Conservation (phyloP, 1,284 basidiomycete species). For the Cutaneotrichosporon cavernicola region DNA sequence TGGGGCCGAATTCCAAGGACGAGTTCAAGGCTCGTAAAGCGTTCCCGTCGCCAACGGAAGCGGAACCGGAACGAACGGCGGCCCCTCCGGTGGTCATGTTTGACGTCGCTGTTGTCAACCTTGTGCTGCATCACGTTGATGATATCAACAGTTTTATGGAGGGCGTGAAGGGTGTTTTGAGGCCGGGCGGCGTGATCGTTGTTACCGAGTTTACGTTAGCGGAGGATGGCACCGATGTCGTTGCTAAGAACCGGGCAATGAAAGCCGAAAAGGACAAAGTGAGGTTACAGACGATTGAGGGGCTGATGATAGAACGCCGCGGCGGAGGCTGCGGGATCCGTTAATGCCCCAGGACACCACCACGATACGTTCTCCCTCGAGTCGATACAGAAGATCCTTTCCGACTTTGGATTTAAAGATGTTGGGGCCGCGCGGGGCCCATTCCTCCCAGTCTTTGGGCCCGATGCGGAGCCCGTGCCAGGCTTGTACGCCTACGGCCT, state of each 20-base stretch:
- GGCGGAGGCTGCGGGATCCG: conserved; percentile 19
- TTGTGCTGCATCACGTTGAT: conserved; percentile 44
- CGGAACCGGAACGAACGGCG: conserved; percentile 22
- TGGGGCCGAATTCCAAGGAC: conserved; percentile 22
- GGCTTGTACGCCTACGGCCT: conserved; percentile 12
- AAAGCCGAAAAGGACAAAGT: neutral
- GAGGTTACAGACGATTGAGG: neutral
- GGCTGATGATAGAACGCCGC: neutral
- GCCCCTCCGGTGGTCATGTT: conserved; percentile 28
- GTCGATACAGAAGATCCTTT: conserved; percentile 22
- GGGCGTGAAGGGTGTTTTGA: conserved; percentile 18
- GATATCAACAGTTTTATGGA: conserved; percentile 16
- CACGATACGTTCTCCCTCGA: conserved; percentile 29
- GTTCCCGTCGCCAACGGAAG: conserved; percentile 27
- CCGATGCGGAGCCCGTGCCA: conserved; percentile 12
- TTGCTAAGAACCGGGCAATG: conserved; percentile 3
- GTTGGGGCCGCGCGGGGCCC: conserved; percentile 1
- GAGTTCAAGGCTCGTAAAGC: conserved; percentile 19
- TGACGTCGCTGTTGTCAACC: conserved; percentile 37
- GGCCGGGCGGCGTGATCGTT: conserved; percentile 21
- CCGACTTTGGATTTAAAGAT: conserved; percentile 28
- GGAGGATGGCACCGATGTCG: conserved; percentile 21
- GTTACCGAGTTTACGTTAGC: conserved; percentile 23
- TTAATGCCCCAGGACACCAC: conserved; percentile 34
- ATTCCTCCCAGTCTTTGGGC: conserved; percentile 5